A percentile compares a stretch with the other conserved stretches of the same genome.
phyloP scores from a whole-genome alignment of 257 asterid species.

The Nicotiana benthamiana region DNA sequence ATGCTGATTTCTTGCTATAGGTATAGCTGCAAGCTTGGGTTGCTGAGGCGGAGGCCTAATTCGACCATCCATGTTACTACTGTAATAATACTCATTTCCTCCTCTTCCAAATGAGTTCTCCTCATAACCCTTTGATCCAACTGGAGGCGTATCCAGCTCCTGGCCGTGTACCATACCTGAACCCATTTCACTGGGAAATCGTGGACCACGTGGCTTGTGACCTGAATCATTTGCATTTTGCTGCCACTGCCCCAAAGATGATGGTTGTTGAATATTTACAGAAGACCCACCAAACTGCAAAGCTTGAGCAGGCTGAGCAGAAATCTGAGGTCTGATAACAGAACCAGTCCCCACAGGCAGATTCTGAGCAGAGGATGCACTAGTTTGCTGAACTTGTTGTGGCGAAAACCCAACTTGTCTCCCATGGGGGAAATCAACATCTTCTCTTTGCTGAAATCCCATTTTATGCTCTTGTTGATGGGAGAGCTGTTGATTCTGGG shows the following conservation, averaged over 20 bases:
- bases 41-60: conserved; percentile 33
- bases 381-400: conserved; percentile 44
- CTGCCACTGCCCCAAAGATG: conserved; percentile 35
- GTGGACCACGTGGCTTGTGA: conserved; percentile 43
- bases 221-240: conserved; percentile 38
- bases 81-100: conserved; percentile 49
- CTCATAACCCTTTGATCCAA: conserved; percentile 55
- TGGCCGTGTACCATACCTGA: conserved; percentile 51
- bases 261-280: conserved; percentile 43
- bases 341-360: conserved; percentile 33
- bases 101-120: conserved; percentile 53
- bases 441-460: conserved; percentile 50
- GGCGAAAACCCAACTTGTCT: conserved; percentile 63
- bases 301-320: conserved; percentile 41
- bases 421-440: conserved; percentile 45
- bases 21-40: conserved; percentile 86
- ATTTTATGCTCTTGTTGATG: conserved; percentile 53
- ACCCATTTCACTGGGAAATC: conserved; percentile 57
- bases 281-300: conserved; percentile 38
- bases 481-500: conserved; percentile 51
- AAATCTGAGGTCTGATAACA: conserved; percentile 30
- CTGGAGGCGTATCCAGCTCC: conserved; percentile 44
- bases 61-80: conserved; percentile 40
- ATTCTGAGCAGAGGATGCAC: conserved; percentile 39
- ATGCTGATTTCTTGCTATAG: conserved; percentile 63